phyloP scores from a whole-genome alignment of 2,329 filamentous ascomycete species.

The Anthostomella pinea region DNA sequence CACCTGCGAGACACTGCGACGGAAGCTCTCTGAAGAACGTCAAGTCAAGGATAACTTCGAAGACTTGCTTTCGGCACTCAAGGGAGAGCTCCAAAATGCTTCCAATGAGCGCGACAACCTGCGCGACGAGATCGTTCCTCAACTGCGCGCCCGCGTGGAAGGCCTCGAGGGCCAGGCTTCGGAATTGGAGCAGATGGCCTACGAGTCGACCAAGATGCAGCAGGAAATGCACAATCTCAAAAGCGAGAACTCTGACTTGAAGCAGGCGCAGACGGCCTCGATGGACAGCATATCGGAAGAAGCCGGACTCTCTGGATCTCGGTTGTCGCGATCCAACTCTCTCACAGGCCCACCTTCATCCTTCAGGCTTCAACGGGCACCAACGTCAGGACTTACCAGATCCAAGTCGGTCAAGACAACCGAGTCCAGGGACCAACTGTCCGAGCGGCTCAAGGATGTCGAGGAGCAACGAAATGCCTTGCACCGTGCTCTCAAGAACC shows the following conservation, averaged over 20 bases:
- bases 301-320: constrained; percentile 29
- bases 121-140: constrained; percentile 81
- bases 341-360: constrained; percentile 49
- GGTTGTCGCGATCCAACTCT: constrained; percentile 42
- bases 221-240: constrained; percentile 76
- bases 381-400: constrained; percentile 49
- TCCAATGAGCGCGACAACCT: constrained; percentile 90
- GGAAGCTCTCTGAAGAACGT: constrained; percentile 80
- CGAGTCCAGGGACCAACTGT: constrained; percentile 66
- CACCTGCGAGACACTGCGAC: constrained; percentile 76
- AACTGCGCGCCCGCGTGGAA: constrained; percentile 72
- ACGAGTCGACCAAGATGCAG: constrained; percentile 80
- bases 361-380: constrained; percentile 37
- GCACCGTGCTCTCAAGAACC: constrained; percentile 78
- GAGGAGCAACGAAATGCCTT: constrained; percentile 92
- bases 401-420: constrained; percentile 57
- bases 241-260: constrained; percentile 61
- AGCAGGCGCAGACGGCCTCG: constrained; percentile 29
- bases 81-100: constrained; percentile 75
- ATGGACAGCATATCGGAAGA: constrained; percentile 37
- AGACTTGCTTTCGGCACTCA: constrained; percentile 81
- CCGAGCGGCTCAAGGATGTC: constrained; percentile 84
- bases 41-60: constrained; percentile 91
- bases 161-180: constrained; percentile 73
- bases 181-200: constrained; percentile 69